These are phyloP conservation scores for Fusarium sp. DNA, from an alignment of 2,329 filamentous ascomycete genomes.

Conservation along the genomic window DNA sequence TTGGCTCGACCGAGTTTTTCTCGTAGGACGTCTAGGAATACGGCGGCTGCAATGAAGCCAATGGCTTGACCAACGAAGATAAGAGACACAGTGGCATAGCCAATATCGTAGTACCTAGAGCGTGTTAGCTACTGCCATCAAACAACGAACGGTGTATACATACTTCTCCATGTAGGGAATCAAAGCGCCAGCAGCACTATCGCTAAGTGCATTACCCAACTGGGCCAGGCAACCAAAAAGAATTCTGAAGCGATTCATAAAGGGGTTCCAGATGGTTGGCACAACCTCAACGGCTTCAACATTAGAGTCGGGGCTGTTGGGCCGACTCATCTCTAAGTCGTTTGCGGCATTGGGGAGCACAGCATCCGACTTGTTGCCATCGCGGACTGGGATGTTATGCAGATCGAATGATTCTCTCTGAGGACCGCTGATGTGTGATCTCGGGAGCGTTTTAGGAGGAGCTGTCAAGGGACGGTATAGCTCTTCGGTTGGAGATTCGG, in stretches of 20 bases:
- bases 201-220: slow-evolving; percentile 78
- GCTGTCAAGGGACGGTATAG: slow-evolving; percentile 44
- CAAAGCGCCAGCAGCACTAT: slow-evolving; percentile 80
- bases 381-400: slow-evolving; percentile 35
- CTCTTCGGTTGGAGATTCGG: slow-evolving; percentile 37
- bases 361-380: slow-evolving; percentile 20
- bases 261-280: slow-evolving; percentile 70
- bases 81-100: slow-evolving; percentile 82
- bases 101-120: slow-evolving; percentile 74
- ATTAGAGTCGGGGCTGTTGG: slow-evolving; percentile 58
- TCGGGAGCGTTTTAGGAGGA: slow-evolving; percentile 55
- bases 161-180: slow-evolving; percentile 83
- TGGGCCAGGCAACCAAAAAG: slow-evolving; percentile 74
- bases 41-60: slow-evolving; percentile 81
- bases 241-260: slow-evolving; percentile 79
- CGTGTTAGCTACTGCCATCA: neutral
- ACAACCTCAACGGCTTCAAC: slow-evolving; percentile 60
- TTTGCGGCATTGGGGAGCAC: slow-evolving; percentile 23
- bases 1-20: slow-evolving; percentile 74
- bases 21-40: slow-evolving; percentile 75
- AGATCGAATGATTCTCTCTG: slow-evolving; percentile 53
- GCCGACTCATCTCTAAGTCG: slow-evolving; percentile 67
- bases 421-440: slow-evolving; percentile 57
- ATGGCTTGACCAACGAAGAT: slow-evolving; percentile 84
- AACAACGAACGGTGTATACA: slow-evolving; percentile 20